Percentiles rank a stretch among this genome's conserved stretches.
These are phyloP conservation scores for Syzygium jambos DNA, from an alignment of 345 rosid genomes.

Conservation along the genomic window DNA sequence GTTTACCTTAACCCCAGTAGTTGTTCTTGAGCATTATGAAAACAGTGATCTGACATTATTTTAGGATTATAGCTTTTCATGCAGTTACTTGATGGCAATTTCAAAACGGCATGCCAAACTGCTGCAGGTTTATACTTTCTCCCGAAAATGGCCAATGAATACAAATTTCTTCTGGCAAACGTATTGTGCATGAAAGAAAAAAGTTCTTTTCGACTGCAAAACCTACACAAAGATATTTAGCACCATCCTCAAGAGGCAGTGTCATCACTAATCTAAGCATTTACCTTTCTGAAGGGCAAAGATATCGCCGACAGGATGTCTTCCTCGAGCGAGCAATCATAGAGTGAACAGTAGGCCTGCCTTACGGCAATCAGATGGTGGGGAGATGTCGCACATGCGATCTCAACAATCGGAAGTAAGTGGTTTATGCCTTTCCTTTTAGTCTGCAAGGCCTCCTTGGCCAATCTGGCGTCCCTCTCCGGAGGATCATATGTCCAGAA, in stretches of 20 bases:
- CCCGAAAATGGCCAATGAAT: neutral
- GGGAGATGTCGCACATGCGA: conserved; percentile 71
- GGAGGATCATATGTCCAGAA: conserved; percentile 68
- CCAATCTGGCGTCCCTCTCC: conserved; percentile 79
- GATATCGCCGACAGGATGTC: conserved; percentile 38
- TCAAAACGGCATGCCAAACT: neutral
- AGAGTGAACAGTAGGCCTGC: conserved; percentile 62
- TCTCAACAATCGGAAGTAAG: conserved; percentile 58
- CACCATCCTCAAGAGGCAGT: neutral
- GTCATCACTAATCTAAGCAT: neutral
- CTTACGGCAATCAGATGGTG: conserved; percentile 66
- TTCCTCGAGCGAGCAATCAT: conserved; percentile 67
- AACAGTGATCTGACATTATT: neutral
- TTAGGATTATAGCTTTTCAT: neutral
- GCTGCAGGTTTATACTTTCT: neutral
- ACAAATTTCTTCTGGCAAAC: neutral
- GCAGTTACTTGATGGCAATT: neutral
- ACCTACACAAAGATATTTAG: neutral
- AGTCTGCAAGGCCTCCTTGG: conserved; percentile 41
- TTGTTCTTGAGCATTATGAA: neutral
- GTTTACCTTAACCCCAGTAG: neutral
- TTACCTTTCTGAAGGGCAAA: conserved; percentile 61
- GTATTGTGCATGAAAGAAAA: neutral
- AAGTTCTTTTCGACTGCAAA: neutral
- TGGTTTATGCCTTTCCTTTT: conserved; percentile 31